phyloP scores from a whole-genome alignment of 192 early-diverging fungal genomes.

The Geranomyces michiganensis region DNA sequence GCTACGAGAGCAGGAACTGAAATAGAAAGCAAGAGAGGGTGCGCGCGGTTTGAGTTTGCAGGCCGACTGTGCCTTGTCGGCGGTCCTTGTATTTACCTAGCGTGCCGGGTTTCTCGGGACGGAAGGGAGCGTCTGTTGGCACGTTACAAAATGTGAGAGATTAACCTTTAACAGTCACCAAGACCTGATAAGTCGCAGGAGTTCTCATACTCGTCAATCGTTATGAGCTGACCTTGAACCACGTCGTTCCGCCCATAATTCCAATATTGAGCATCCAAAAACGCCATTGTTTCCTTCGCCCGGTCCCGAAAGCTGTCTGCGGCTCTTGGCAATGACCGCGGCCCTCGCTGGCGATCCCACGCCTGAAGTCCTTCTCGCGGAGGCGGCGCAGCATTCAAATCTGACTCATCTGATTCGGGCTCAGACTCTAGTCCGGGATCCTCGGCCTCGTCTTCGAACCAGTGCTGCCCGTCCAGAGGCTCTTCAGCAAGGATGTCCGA shows the following conservation, averaged over 20 bases:
- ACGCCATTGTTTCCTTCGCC: not conserved
- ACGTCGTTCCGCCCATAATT: not conserved
- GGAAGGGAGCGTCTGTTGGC: no score
- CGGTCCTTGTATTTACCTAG: no score
- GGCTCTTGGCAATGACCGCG: not conserved
- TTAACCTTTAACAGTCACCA: not conserved
- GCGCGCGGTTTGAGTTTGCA: no score
- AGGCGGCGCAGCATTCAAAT: not conserved
- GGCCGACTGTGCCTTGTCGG: no score
- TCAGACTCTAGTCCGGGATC: not conserved
- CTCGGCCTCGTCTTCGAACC: slow-evolving; percentile 1
- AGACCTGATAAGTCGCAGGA: no score
- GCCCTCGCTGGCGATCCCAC: not conserved
- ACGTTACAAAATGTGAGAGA: no score
- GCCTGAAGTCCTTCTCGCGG: not conserved
- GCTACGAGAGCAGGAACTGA: slow-evolving; percentile 7
- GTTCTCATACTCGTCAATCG: no score
- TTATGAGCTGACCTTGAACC: not conserved
- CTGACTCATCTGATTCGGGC: not conserved
- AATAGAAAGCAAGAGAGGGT: not conserved
- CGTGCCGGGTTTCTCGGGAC: no score
- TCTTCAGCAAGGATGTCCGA: slow-evolving; percentile 17
- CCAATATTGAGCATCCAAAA: slow-evolving; percentile 4
- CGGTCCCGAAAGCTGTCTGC: not conserved
- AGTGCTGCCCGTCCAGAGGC: slow-evolving; percentile 24